Base-by-base conservation (phyloP, 2,329 filamentous ascomycete genomes). In the Colletotrichum plurivorum region DNA sequence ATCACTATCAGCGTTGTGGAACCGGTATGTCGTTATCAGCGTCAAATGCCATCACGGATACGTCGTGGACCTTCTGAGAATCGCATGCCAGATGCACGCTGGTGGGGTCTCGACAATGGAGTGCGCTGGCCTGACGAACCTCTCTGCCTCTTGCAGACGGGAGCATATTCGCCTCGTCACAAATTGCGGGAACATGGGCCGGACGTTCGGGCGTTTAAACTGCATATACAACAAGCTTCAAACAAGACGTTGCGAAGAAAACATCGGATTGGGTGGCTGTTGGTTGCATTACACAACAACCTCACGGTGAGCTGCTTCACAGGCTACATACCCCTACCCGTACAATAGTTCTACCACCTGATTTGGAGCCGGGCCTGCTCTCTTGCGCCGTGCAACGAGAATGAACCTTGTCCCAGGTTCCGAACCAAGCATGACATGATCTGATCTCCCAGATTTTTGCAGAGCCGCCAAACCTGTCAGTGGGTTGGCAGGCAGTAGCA, bases 21-120 rank as follows among this genome's bases (percentile, higher is more conserved):
- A 51, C 67, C 62, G 49, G 22, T 43, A 52, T 66, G 49, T 69
- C 54, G 66, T 60, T 69, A 69, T 66, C 62, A 36, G 62, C 55
- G 39, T 41, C 61, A 57, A 58, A 69, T 66, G 62, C 62, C 66
- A 69, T 69, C 66, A 69, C 55, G 51, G 16, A 69, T 60, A 69
- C 66, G 66, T 66, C 66, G 66, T 66, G 61, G 48, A 20, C 62
- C 66, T 18, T 53, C 20, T 27, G 36, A 66, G 18, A 66, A 60
- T 59, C 63, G 61, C 66, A 69, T 69, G 61, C 62, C 49, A 45
- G 41, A 69, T 22, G 66, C 66, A 69, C 43, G 36, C 31, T 43
- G 54, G 66, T 69, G 66, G 66, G 25, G 54, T 46, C 46, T 31
- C 43, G 18, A 20, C 31, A 10, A 9, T 39, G 46, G 31, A 52